Evolutionary conservation across 2,329 filamentous ascomycete species (phyloP).

Genomic region (Fusarium circinatum): DNA sequence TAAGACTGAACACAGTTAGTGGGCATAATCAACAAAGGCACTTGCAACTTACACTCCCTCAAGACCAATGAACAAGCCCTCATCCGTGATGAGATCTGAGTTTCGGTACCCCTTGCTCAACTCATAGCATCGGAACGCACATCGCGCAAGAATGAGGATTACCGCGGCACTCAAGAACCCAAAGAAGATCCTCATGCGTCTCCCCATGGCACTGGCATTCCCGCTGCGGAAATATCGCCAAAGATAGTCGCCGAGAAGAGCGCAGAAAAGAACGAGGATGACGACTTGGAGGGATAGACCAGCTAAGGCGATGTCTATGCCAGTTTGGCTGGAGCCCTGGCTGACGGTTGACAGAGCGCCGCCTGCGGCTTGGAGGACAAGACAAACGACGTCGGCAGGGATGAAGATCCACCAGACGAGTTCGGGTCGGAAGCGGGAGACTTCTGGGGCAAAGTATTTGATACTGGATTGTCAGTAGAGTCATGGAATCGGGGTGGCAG

Average conservation of each 20-base stretch:
- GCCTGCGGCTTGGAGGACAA: constrained; percentile 65
- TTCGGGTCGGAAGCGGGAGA: constrained; percentile 55
- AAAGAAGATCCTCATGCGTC: constrained; percentile 57
- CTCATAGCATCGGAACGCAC: constrained; percentile 72
- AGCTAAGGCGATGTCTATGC: constrained; percentile 53
- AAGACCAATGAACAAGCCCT: constrained; percentile 63
- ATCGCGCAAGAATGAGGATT: constrained; percentile 68
- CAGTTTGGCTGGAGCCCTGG: constrained; percentile 56
- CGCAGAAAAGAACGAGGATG: constrained; percentile 63
- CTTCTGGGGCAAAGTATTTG: constrained; percentile 50
- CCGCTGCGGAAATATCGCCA: constrained; percentile 49
- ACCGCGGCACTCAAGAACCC: constrained; percentile 63
- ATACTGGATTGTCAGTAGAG: constrained; percentile 44
- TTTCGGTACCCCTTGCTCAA: constrained; percentile 68
- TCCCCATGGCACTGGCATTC: constrained; percentile 25
- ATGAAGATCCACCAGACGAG: constrained; percentile 60
- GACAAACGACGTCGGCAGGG: constrained; percentile 64
- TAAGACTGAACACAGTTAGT: constrained; percentile 43
- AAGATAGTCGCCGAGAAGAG: constrained; percentile 60
- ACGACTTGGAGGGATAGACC: constrained; percentile 69
- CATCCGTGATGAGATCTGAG: constrained; percentile 62
- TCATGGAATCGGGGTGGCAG: accelerated
- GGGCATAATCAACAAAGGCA: too few species aligned
- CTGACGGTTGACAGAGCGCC: constrained; percentile 61
- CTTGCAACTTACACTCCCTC: constrained; percentile 58